phyloP scores from a whole-genome alignment of 352 stramenopile species.

The Discostella stelligera region DNA sequence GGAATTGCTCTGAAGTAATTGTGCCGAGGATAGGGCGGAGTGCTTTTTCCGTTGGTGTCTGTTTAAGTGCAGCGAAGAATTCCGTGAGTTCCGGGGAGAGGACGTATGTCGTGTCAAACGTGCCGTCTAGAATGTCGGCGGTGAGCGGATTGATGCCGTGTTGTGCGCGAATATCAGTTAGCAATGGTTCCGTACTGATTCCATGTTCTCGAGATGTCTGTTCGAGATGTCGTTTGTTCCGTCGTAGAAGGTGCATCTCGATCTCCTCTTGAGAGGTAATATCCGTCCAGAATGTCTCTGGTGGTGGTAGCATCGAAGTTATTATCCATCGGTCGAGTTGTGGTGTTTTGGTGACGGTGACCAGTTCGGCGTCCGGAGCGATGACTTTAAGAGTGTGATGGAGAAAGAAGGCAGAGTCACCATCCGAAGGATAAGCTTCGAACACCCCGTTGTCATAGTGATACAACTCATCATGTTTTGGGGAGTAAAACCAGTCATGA shows the following conservation, averaged over 20 bases:
- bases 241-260: constrained; percentile 3
- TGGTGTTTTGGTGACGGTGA: too few species aligned
- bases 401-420: not conserved
- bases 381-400: constrained; percentile 35
- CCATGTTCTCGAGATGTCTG: constrained; percentile 14
- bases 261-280: constrained; percentile 3
- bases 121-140: not conserved
- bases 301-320: not conserved
- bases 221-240: constrained; percentile 30
- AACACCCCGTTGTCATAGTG: constrained; percentile 23
- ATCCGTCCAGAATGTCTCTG: constrained; percentile 11
- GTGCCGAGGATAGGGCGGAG: not conserved
- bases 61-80: not conserved
- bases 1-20: constrained; percentile 11
- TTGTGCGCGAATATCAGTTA: not conserved
- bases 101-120: too few species aligned
- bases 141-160: not conserved
- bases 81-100: too few species aligned
- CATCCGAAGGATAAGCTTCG: constrained; percentile 7
- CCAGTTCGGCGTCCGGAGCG: constrained; percentile 7
- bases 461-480: too few species aligned
- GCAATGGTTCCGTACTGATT: not conserved
- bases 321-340: not conserved
- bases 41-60: not conserved
- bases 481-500: too few species aligned